phyloP scores from a whole-genome alignment of 139 green algal genomes.

The Chlorella sp. region DNA sequence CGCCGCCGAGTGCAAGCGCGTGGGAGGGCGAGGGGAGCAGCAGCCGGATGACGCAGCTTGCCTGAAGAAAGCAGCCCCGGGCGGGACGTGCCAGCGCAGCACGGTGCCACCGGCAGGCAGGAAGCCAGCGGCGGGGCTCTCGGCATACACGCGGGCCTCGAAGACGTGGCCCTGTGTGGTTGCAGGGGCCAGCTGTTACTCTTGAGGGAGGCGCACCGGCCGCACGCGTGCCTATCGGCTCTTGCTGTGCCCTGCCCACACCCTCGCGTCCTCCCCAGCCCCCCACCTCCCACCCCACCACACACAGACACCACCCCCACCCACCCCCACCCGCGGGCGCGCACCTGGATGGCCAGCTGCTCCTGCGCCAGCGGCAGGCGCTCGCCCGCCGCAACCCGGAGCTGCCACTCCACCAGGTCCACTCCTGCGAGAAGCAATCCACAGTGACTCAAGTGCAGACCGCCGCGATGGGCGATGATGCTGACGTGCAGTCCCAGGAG shows the following conservation, averaged over 20 bases:
- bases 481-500: no score
- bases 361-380: constrained; percentile 53
- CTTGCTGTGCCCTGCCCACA: no score
- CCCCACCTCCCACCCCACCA: not conserved
- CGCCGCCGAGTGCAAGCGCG: no score
- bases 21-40: no score
- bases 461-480: no score
- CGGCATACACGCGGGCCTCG: constrained; percentile 90
- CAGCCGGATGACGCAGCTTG: no score
- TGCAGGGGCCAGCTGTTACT: no score
- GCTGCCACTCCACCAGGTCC: constrained; percentile 92
- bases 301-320: not conserved
- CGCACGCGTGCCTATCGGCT: no score
- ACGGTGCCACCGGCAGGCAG: constrained; percentile 62
- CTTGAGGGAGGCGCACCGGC: no score
- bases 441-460: no score
- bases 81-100: constrained; percentile 37
- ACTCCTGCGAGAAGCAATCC: no score
- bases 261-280: no score
- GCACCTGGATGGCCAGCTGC: constrained; percentile 29
- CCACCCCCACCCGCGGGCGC: not conserved
- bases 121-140: constrained; percentile 78
- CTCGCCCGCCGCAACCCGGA: constrained; percentile 76
- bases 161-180: constrained; percentile 79
- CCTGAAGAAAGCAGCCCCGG: constrained; percentile 33